Evolutionary conservation across 176 grass and related monocot species (phyloP).

Genomic region (Phyllostachys edulis): DNA sequence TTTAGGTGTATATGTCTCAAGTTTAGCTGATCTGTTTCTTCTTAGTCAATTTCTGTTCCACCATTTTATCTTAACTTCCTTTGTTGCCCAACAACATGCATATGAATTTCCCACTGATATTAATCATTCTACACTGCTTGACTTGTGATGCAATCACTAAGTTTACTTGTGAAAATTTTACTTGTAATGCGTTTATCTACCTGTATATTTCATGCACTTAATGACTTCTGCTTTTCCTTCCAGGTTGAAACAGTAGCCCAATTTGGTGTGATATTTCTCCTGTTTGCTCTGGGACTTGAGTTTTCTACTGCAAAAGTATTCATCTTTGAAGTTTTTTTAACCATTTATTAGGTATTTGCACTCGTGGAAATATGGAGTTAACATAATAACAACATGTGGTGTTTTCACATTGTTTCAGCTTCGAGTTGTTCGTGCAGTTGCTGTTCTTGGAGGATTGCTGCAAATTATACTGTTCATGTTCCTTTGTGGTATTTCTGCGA

Average conservation of each 20-base stretch:
- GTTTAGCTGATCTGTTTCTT: neutral
- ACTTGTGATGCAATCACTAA: neutral
- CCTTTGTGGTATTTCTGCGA: slow-evolving; percentile 92
- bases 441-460: slow-evolving; percentile 90
- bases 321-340: neutral
- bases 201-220: slow-evolving; percentile 4
- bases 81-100: neutral
- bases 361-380: neutral
- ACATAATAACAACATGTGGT: slow-evolving; percentile 24
- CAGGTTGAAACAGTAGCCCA: slow-evolving; percentile 99
- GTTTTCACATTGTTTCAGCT: slow-evolving; percentile 60
- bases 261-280: slow-evolving; percentile 99
- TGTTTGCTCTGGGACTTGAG: slow-evolving; percentile 96
- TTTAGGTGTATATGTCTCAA: neutral
- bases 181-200: neutral
- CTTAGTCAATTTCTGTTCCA: neutral
- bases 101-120: neutral
- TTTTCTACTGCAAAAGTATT: slow-evolving; percentile 91
- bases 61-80: neutral
- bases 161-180: neutral
- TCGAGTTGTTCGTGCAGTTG: slow-evolving; percentile 90
- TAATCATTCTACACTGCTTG: neutral
- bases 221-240: slow-evolving; percentile 22
- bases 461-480: slow-evolving; percentile 98
- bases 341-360: slow-evolving; percentile 19